Percentiles rank a stretch among this genome's conserved stretches.
Conservation (phyloP, 148 eudicot species). For the Rhododendron mucronatum region DNA sequence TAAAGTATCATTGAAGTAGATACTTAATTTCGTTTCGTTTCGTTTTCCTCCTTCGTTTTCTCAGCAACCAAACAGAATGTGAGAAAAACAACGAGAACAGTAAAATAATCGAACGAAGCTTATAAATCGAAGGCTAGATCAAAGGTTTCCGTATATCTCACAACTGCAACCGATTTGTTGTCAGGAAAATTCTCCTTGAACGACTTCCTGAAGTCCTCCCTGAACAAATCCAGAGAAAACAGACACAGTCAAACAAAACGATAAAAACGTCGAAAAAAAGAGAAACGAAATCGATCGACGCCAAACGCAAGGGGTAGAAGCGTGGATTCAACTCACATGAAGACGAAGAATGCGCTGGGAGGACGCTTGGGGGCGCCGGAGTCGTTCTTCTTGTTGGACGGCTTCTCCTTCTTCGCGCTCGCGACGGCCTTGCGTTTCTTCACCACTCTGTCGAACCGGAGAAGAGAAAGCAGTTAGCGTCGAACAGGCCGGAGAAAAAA, state of each 20-base stretch:
- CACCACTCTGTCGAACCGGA: constrained; percentile 7
- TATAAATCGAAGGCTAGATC: background rate
- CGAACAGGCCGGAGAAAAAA: background rate
- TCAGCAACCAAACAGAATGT: background rate
- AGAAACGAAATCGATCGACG: background rate
- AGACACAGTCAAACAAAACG: background rate
- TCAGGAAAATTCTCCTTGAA: constrained; percentile 36
- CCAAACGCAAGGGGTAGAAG: background rate
- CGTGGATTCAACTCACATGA: constrained; percentile 16
- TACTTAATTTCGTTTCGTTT: background rate
- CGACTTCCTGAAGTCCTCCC: constrained; percentile 36
- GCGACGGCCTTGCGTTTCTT: constrained; percentile 17
- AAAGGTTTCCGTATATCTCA: constrained; percentile 8
- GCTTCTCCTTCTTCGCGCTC: constrained; percentile 3
- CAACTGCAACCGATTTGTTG: constrained; percentile 29
- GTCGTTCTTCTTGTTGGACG: constrained; percentile 13
- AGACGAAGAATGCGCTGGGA: constrained; percentile 25
- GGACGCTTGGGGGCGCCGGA: constrained; percentile 38
- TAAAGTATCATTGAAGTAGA: background rate
- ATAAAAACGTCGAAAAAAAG: background rate
- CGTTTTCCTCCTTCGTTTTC: background rate
- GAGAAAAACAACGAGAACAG: background rate
- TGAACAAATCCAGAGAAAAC: background rate
- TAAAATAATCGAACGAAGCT: background rate
- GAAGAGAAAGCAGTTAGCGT: background rate